Evolutionary conservation across 768 basidiomycete genomes (phyloP).

Genomic region (Rhizopogon vinicolor): DNA sequence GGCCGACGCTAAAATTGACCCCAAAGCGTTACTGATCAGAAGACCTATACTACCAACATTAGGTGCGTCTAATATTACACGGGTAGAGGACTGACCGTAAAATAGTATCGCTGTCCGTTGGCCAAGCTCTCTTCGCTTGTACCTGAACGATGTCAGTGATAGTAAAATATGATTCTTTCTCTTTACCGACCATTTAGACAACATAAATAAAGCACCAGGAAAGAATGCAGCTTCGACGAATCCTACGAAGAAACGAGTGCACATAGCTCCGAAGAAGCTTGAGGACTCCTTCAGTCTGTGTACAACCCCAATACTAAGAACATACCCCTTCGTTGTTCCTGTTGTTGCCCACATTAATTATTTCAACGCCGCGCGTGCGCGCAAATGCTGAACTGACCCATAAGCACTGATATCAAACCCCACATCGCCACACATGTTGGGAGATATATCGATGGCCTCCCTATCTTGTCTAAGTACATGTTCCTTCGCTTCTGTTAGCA

Average conservation of each 20-base stretch:
- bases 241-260: constrained; percentile 74
- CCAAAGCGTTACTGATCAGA: constrained; percentile 79
- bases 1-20: constrained; percentile 70
- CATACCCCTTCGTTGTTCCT: constrained; percentile 40
- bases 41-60: constrained; percentile 28
- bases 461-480: constrained; percentile 64
- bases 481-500: constrained; percentile 41
- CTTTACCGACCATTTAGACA: constrained; percentile 29
- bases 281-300: background rate
- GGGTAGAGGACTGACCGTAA: constrained; percentile 33
- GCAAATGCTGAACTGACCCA: constrained; percentile 31
- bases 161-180: constrained; percentile 25
- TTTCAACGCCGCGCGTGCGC: background rate
- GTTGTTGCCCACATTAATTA: background rate
- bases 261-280: constrained; percentile 60
- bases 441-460: constrained; percentile 64
- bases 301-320: background rate
- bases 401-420: constrained; percentile 57
- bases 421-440: constrained; percentile 66
- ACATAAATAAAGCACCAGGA: constrained; percentile 50
- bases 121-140: constrained; percentile 67
- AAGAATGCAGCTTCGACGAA: constrained; percentile 72
- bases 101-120: constrained; percentile 61
- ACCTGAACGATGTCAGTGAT: constrained; percentile 59
- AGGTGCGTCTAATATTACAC: background rate